Evolutionary conservation across 768 basidiomycete genomes (phyloP).

Genomic region (Tephrocybe rancida): DNA sequence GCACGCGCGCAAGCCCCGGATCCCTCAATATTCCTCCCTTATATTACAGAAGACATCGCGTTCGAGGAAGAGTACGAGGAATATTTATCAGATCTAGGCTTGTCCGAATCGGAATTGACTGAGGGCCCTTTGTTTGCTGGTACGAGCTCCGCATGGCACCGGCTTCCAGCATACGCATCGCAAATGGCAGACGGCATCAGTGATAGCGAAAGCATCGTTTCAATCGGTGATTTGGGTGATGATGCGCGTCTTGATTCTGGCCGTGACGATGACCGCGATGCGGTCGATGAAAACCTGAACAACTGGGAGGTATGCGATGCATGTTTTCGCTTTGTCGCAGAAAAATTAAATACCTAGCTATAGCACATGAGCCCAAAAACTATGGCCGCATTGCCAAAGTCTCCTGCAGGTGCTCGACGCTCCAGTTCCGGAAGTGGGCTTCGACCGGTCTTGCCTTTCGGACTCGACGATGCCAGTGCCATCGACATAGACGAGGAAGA

Average conservation of each 20-base stretch:
- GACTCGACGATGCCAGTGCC: slow-evolving; percentile 75
- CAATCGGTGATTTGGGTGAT: slow-evolving; percentile 87
- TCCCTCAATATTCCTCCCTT: slow-evolving; percentile 83
- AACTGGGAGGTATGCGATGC: slow-evolving; percentile 86
- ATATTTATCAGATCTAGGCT: slow-evolving; percentile 86
- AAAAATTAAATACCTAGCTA: slow-evolving; percentile 2
- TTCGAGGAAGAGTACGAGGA: slow-evolving; percentile 98
- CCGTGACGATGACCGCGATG: slow-evolving; percentile 65
- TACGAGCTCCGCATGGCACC: slow-evolving; percentile 73
- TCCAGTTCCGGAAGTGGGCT: slow-evolving; percentile 85
- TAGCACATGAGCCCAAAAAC: slow-evolving; percentile 97
- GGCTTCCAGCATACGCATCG: slow-evolving; percentile 75
- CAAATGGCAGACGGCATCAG: slow-evolving; percentile 88
- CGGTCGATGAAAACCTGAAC: slow-evolving; percentile 81
- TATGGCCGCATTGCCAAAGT: slow-evolving; percentile 91
- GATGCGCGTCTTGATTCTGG: slow-evolving; percentile 67
- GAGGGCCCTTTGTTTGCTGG: slow-evolving; percentile 43
- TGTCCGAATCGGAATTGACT: slow-evolving; percentile 57
- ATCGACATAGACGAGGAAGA: slow-evolving; percentile 75
- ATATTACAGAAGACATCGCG: slow-evolving; percentile 91
- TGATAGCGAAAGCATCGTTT: slow-evolving; percentile 91
- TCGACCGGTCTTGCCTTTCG: slow-evolving; percentile 76
- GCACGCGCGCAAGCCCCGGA: slow-evolving; percentile 85
- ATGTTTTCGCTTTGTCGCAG: slow-evolving; percentile 1
- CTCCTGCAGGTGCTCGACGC: slow-evolving; percentile 79